phyloP scores from a whole-genome alignment of 352 stramenopile species.

The Elongisporangium undulatum region DNA sequence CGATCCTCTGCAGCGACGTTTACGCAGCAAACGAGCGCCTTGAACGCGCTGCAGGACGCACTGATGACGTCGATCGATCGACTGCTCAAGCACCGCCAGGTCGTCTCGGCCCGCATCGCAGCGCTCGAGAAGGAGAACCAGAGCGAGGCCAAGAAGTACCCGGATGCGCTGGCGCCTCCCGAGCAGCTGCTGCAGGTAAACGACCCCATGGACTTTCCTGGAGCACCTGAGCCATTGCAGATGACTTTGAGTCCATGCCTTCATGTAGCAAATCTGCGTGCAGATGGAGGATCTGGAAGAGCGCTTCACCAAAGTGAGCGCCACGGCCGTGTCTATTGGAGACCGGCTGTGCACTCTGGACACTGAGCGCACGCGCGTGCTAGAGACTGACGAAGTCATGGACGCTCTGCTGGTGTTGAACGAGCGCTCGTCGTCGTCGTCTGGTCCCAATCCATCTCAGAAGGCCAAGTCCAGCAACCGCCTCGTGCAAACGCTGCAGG shows the following conservation, averaged over 20 bases:
- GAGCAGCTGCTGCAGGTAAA: constrained; percentile 54
- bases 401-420: constrained; percentile 73
- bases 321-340: constrained; percentile 69
- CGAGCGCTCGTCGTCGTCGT: constrained; percentile 15
- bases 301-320: constrained; percentile 84
- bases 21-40: constrained; percentile 46
- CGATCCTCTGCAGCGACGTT: constrained; percentile 26
- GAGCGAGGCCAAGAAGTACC: constrained; percentile 46
- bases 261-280: constrained; percentile 51
- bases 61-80: constrained; percentile 53
- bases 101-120: constrained; percentile 51
- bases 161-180: constrained; percentile 53
- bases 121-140: constrained; percentile 63
- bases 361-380: constrained; percentile 50
- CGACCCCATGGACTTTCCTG: neutral
- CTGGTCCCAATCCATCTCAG: constrained; percentile 13
- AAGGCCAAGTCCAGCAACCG: constrained; percentile 57
- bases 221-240: neutral
- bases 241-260: neutral
- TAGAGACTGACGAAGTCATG: constrained; percentile 78
- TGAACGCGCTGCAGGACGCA: constrained; percentile 65
- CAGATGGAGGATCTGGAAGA: constrained; percentile 84
- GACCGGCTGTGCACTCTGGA: constrained; percentile 64
- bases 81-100: constrained; percentile 49
- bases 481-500: constrained; percentile 59